Conservation (phyloP, 441 rosid genomes). For the Adansonia rubrostipa region DNA sequence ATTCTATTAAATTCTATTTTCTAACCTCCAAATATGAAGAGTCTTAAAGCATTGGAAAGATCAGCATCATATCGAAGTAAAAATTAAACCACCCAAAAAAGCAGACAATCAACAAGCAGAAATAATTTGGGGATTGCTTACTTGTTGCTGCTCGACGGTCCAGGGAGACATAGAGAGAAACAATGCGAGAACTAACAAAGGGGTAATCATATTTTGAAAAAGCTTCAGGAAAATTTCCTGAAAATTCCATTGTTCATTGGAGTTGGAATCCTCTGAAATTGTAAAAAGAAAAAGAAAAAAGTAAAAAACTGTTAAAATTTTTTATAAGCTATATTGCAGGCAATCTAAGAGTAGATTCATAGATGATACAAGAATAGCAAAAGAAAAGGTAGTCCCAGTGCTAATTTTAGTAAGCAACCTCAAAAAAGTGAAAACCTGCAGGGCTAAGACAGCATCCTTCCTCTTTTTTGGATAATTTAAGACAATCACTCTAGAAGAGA, state of each 20-base stretch:
- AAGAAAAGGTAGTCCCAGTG: not conserved
- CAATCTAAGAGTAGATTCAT: slow-evolving; percentile 6
- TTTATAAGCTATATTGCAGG: not conserved
- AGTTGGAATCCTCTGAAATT: slow-evolving; percentile 69
- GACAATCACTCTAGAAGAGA: not conserved
- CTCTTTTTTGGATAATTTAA: too few species aligned
- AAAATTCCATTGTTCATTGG: slow-evolving; percentile 53
- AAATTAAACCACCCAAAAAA: not conserved
- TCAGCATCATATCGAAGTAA: not conserved
- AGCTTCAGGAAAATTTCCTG: slow-evolving; percentile 53
- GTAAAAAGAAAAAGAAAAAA: slow-evolving; percentile 20
- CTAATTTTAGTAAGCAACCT: not conserved
- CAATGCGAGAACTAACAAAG: slow-evolving; percentile 58
- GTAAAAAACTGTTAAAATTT: not conserved
- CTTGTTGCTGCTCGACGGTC: slow-evolving; percentile 66
- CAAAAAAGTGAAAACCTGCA: not conserved
- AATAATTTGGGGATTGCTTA: slow-evolving; percentile 24
- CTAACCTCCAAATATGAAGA: slow-evolving; percentile 11
- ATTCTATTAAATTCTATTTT: not conserved
- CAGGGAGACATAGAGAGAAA: slow-evolving; percentile 55
- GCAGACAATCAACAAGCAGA: slow-evolving; percentile 3
- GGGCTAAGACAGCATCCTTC: too few species aligned
- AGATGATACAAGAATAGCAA: not conserved
- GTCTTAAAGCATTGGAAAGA: not conserved
- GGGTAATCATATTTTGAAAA: slow-evolving; percentile 54